Evolutionary conservation across 2,329 filamentous ascomycete species (phyloP).

Genomic region (Nigrospora osmanthi): DNA sequence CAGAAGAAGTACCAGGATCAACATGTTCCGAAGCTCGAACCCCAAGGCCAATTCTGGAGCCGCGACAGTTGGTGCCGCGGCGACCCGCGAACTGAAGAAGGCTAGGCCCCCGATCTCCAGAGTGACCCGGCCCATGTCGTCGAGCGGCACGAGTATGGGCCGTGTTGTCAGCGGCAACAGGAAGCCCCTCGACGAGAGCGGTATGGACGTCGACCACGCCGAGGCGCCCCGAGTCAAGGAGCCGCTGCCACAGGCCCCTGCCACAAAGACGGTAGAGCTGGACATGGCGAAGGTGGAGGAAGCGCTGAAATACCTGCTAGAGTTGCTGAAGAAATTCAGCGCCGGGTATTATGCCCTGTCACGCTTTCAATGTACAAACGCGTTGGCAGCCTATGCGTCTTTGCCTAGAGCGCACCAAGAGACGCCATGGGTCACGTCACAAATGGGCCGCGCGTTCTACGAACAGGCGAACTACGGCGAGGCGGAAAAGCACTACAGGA

Average conservation of each 20-base stretch:
- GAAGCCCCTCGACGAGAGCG: conserved; percentile 61
- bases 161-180: conserved; percentile 86
- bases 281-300: conserved; percentile 65
- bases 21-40: conserved; percentile 60
- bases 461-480: conserved; percentile 82
- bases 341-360: conserved; percentile 71
- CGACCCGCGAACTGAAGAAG: conserved; percentile 73
- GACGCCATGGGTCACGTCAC: conserved; percentile 87
- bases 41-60: conserved; percentile 54
- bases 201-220: conserved; percentile 61
- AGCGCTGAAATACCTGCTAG: conserved; percentile 67
- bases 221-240: conserved; percentile 45
- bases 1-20: conserved; percentile 64
- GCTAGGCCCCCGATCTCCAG: conserved; percentile 65
- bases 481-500: conserved; percentile 78
- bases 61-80: conserved; percentile 48
- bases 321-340: conserved; percentile 75
- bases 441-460: conserved; percentile 85
- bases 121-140: conserved; percentile 53
- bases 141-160: conserved; percentile 65
- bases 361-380: conserved; percentile 71
- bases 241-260: conserved; percentile 25
- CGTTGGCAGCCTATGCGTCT: conserved; percentile 64
- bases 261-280: conserved; percentile 31
- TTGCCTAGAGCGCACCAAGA: conserved; percentile 72